Conservation (phyloP, 2,329 filamentous ascomycete species). For the Aaosphaeria pasadenensis region DNA sequence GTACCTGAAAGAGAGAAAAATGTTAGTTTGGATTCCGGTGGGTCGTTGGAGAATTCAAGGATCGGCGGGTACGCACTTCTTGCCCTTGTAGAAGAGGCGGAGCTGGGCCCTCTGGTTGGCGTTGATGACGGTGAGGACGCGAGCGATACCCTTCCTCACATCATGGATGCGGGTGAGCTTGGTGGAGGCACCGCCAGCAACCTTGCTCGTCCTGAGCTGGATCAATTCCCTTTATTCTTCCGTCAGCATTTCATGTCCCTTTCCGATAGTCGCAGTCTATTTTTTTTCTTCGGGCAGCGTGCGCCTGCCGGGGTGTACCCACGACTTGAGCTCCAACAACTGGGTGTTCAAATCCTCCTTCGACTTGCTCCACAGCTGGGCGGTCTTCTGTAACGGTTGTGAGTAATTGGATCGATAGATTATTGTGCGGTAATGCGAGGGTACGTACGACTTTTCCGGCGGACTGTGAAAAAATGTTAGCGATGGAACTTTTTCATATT, state of each 20-base stretch:
- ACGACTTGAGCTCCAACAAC: slow-evolving; percentile 38
- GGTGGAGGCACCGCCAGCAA: slow-evolving; percentile 83
- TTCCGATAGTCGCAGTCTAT: slow-evolving; percentile 1
- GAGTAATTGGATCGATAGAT: slow-evolving; percentile 32
- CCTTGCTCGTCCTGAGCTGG: slow-evolving; percentile 97
- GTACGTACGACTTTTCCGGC: slow-evolving; percentile 61
- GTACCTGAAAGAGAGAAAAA: slow-evolving; percentile 51
- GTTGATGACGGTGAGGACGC: slow-evolving; percentile 99
- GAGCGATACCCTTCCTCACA: slow-evolving; percentile 98
- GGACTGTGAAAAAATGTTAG: slow-evolving; percentile 50
- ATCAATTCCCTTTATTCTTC: slow-evolving; percentile 67
- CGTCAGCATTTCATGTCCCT: slow-evolving; percentile 26
- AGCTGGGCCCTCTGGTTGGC: slow-evolving; percentile 98
- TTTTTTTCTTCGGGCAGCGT: too few species aligned
- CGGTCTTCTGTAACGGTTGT: slow-evolving; percentile 64
- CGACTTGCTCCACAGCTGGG: slow-evolving; percentile 97
- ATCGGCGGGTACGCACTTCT: slow-evolving; percentile 61
- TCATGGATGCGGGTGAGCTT: slow-evolving; percentile 85
- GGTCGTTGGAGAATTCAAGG: background rate
- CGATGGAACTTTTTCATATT: slow-evolving; percentile 5
- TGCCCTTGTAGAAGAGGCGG: slow-evolving; percentile 95
- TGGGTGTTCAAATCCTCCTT: slow-evolving; percentile 94
- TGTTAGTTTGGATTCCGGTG: slow-evolving; percentile 17
- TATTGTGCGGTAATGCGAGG: slow-evolving; percentile 9
- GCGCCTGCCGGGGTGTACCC: slow-evolving; percentile 13